Base-by-base conservation (phyloP, 208 protist species). In the Crithidia acanthocephali region DNA sequence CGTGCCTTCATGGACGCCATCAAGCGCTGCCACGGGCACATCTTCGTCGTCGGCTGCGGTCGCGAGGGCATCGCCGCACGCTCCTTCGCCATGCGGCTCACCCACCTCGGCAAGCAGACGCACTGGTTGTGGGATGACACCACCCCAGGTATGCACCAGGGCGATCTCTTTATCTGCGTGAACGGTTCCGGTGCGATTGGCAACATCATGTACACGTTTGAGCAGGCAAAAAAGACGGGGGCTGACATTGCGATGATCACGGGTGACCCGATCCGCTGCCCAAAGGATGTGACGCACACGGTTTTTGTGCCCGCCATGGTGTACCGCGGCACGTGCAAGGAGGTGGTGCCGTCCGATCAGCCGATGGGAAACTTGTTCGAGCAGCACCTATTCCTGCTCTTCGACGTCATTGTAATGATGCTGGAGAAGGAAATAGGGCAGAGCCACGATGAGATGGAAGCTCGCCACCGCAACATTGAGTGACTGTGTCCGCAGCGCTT, bases 371-470 rank as follows among this genome's bases (percentile, higher is more conserved):
- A 70, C 28, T 28, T 70, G 0, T 70, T 70, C 30, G 64, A 70
- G 53, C 64, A 70, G 53, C 64, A 70, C 28, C 64, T 70, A 25
- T 70, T 70, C 42, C 64, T 70, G 16, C n/a, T 70, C 0, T 70
- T 70, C 28, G 64, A 70, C 40, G 53, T 70, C 4, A 61, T 70
- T 20, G 53, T 61, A 18, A 61, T 70, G 64, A 25, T 70, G 40
- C 51, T 70, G 28, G 64, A 70, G 53, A 61, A 47, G 32, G 47
- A 65, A 45, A 32, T 67, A 50, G 30, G 27, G 28, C 58, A 37
- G 50, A 51, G 55, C 44, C 40, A 72, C 56, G 56, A 25, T 5
- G 58, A 59, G 59, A 74, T 64, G 59, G 51, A 66, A 25, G 25
- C 32, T 2, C 59, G 58, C 44, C 58, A 60, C 53, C 59, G 47